Percentiles rank a stretch among this genome's conserved stretches.
Evolutionary conservation across 768 basidiomycete species (phyloP).

Genomic region (Termitomyces sp.): DNA sequence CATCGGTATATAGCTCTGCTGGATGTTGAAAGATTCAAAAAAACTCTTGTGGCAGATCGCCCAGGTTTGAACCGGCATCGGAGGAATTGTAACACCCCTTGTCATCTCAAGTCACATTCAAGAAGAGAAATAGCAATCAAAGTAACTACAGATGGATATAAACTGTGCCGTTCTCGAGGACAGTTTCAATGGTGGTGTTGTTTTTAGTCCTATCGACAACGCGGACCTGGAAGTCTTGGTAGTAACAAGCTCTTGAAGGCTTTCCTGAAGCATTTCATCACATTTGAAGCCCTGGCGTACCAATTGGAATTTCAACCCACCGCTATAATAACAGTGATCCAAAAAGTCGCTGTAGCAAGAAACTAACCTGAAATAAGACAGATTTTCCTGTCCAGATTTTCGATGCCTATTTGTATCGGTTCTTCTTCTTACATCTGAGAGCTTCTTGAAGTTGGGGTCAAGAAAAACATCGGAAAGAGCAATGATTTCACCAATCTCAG

Average conservation of each 20-base stretch:
- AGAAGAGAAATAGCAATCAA: not conserved
- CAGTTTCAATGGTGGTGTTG: slow-evolving; percentile 26
- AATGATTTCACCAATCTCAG: slow-evolving; percentile 27
- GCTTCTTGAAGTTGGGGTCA: slow-evolving; percentile 34
- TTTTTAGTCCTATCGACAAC: slow-evolving; percentile 30
- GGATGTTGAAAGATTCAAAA: not conserved
- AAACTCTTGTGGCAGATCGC: slow-evolving; percentile 18
- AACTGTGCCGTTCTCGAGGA: slow-evolving; percentile 32
- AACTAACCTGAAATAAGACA: slow-evolving; percentile 28
- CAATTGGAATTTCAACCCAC: slow-evolving; percentile 30
- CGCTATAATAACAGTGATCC: slow-evolving; percentile 13
- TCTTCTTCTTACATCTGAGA: slow-evolving; percentile 22
- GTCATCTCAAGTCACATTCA: slow-evolving; percentile 17
- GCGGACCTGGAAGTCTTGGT: slow-evolving; percentile 36
- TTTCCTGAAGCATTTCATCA: slow-evolving; percentile 40
- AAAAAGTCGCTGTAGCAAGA: not conserved
- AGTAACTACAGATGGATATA: slow-evolving; percentile 28
- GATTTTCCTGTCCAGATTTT: slow-evolving; percentile 23
- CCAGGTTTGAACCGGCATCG: slow-evolving; percentile 22
- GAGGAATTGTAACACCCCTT: slow-evolving; percentile 23
- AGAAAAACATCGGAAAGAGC: slow-evolving; percentile 29
- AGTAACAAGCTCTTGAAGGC: slow-evolving; percentile 31
- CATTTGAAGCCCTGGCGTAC: slow-evolving; percentile 32
- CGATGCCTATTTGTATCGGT: slow-evolving; percentile 26
- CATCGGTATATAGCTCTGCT: not conserved